Base-by-base conservation (phyloP, 257 asterid genomes). In the Primulina huaijiensis region DNA sequence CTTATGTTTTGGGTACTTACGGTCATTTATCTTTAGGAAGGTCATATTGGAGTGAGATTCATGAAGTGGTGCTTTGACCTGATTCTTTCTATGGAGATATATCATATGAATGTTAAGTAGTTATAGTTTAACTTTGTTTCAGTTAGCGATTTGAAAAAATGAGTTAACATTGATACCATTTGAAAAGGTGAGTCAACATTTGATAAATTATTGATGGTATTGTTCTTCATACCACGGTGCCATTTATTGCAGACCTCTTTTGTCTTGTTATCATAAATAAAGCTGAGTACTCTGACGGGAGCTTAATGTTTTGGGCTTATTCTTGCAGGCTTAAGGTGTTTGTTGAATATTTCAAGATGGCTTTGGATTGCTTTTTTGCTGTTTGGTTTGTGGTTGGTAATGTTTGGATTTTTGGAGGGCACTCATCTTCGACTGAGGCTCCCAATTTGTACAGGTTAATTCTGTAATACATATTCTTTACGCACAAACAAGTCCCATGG, bases 351-450 rank as follows among this genome's bases (percentile, higher is more conserved):
- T 78, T 85, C 80, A 92, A 90, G 92, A 87, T 92, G 95, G 96
- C 91, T 68, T 74, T 88, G 82, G 96, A 92, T 85, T 92, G 98
- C 88, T 92, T 89, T 86, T 89, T 90, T 79, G 96, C 98, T 55
- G 88, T 92, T 68, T 94, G 97, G 97, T 94, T 94, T 83, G 99
- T 93, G 81, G 94, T 90, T 64, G 99, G 99, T 66, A 92, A 89
- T 37, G 98, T 92, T 8, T 92, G 99, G 99, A 84, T 94, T 67
- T 94, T 91, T 65, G 96, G 97, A 27, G 97, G 97, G 58, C 97
- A 85, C 76, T 74, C 99, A 27, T 91, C 97, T 25, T 82, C 96
- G 16, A 17, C 78, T 57, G 97, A 80, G 72, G 88, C 97, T 75
- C 97, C 97, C 60, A 85, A 88, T 82, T 76, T 94, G 90, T 94